phyloP scores from a whole-genome alignment of 2,329 filamentous ascomycete genomes.

The Corinectria fuckeliana region DNA sequence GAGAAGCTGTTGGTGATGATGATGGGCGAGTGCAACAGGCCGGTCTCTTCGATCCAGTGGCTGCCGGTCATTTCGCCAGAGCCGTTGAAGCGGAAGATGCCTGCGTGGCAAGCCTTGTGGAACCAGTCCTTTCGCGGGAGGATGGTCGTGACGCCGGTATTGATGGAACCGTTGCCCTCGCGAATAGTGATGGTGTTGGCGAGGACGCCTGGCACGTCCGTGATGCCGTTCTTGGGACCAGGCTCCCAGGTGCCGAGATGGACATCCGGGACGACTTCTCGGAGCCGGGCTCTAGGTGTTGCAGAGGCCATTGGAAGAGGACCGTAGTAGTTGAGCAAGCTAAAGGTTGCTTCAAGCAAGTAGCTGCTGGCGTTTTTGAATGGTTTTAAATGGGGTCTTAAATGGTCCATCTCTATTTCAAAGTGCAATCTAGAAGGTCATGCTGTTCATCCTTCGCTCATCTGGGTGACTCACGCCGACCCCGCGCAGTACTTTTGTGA shows the following conservation, averaged over 20 bases:
- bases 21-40: conserved; percentile 36
- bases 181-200: conserved; percentile 51
- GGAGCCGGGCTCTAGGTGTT: conserved; percentile 30
- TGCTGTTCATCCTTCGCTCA: not conserved
- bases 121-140: conserved; percentile 46
- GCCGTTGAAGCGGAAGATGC: conserved; percentile 67
- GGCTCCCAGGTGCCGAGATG: conserved; percentile 49
- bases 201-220: conserved; percentile 52
- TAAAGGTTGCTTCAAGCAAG: no score
- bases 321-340: no score
- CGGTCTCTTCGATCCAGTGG: conserved; percentile 67
- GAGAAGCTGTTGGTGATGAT: conserved; percentile 24
- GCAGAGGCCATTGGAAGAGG: not conserved
- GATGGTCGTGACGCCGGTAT: conserved; percentile 55
- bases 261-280: conserved; percentile 49
- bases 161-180: conserved; percentile 40
- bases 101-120: conserved; percentile 52
- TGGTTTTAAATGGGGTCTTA: no score
- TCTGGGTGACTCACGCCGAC: not conserved
- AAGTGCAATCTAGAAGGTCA: no score
- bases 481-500: not conserved
- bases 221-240: conserved; percentile 53
- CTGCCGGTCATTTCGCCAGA: conserved; percentile 67
- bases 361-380: no score
- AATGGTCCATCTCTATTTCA: no score